Evolutionary conservation across 805 yeast species (phyloP), one percentile per base, ranked within the genome.

Genomic region (Zygoascus tannicola): DNA sequence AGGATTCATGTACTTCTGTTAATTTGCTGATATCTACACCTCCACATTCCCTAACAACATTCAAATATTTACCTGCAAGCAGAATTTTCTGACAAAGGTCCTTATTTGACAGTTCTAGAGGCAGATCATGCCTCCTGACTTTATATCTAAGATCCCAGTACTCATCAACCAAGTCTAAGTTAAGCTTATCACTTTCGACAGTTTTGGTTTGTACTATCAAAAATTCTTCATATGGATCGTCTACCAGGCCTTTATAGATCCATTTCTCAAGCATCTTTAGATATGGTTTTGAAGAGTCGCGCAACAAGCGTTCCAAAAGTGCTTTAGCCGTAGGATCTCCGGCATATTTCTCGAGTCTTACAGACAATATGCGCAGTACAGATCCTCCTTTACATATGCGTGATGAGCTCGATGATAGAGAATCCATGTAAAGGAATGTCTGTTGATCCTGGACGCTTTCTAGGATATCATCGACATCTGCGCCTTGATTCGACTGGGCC

Each of bases 201-300:
- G 38, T 34, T 14, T 37, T 37, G 45, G 47, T 54, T 46, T 63
- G 65, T 22, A 74, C 70, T n/a, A 92, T 75, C 56, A 87, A 64
- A 58, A 92, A 92, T 59, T 90, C 98, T 33, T 80, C 77, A 56
- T 76, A 78, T 0, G 85, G 85, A 53, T 92, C 98, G 49, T 75
- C 71, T 7, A 92, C 67, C 4, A 68, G 66, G 0, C 98, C 98
- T 40, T 70, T 65, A 3, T 72, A 69, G 15, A 90, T 68, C 98
- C 98, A 92, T n/a, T 65, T 58, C 52, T 82, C 79, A 7, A 92
- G 66, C 78, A 83, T 81, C 1, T 52, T 51, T 16, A 85, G 67
- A 55, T 85, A 92, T 33, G 76, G 76, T 26, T 49, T 54, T 32
- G 94, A 77, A 1, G 86, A 74, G 12, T 69, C 68, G 38, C 73